Conservation (phyloP, 176 grass and related monocot genomes). For the Eremochloa ophiuroides region DNA sequence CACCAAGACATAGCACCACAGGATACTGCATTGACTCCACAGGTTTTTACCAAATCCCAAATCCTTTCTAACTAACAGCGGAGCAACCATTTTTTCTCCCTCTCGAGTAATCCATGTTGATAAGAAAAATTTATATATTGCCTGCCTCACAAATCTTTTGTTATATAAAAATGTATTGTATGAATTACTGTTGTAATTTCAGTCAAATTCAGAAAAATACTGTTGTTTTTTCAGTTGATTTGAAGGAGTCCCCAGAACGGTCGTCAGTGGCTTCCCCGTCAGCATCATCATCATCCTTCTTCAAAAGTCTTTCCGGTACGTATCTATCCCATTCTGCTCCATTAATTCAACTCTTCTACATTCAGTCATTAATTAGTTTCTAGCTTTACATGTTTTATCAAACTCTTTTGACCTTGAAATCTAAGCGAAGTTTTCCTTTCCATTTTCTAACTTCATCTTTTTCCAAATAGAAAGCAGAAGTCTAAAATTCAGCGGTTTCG, state of each 20-base stretch:
- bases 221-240: conserved; percentile 19
- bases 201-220: neutral
- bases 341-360: neutral
- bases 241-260: conserved; percentile 6
- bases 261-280: conserved; percentile 10
- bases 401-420: neutral
- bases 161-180: neutral
- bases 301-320: conserved; percentile 42
- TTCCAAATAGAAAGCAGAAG: conserved; percentile 23
- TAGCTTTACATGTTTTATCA: neutral
- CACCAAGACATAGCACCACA: neutral
- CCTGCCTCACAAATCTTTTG: neutral
- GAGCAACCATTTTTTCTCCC: neutral
- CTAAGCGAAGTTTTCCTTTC: neutral
- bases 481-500: conserved; percentile 32
- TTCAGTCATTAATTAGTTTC: neutral
- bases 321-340: neutral
- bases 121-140: neutral
- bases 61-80: neutral
- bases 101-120: neutral
- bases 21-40: neutral
- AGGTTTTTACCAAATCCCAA: conserved; percentile 12
- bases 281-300: conserved; percentile 41
- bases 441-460: conserved; percentile 7
- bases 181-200: neutral